phyloP scores from a whole-genome alignment of 1,284 basidiomycete species.

The Ustilago nuda region DNA sequence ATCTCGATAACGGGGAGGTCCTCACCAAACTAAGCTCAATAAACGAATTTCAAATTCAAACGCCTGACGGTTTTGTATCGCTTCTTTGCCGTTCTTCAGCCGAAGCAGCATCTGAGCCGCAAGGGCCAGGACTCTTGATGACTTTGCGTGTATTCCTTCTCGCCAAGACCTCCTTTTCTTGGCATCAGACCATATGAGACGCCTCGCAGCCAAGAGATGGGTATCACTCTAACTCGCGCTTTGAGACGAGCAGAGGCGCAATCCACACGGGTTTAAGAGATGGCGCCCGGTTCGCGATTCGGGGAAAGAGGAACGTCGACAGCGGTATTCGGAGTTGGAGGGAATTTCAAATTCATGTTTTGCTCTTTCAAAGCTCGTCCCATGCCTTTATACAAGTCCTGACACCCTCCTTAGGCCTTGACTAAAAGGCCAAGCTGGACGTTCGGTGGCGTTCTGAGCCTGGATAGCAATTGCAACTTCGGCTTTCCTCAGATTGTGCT shows the following conservation, averaged over 20 bases:
- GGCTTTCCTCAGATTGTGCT: not conserved
- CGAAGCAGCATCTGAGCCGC: not conserved
- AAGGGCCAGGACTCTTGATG: too few relatives aligned
- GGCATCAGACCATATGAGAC: too few relatives aligned
- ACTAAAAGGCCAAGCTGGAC: too few relatives aligned
- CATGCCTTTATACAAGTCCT: too few relatives aligned
- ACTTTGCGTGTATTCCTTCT: too few relatives aligned
- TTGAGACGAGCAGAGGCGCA: not conserved
- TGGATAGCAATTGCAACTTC: slow-evolving; percentile 28
- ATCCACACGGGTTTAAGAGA: not conserved
- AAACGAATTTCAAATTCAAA: slow-evolving; percentile 17
- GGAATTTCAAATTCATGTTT: slow-evolving; percentile 16
- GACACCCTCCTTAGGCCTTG: too few relatives aligned
- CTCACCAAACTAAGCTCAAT: not conserved
- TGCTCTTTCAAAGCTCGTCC: not conserved
- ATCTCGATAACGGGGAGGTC: not conserved
- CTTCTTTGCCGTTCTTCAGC: not conserved
- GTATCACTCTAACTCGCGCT: not conserved
- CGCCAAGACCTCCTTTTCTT: too few relatives aligned
- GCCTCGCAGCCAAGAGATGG: not conserved
- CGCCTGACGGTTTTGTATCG: not conserved
- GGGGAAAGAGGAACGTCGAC: not conserved
- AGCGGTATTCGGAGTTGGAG: not conserved
- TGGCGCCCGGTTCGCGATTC: not conserved
- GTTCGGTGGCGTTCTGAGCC: too few relatives aligned